A percentile compares a stretch with the other conserved stretches of the same genome.
These are phyloP conservation scores for Pichia californica DNA, from an alignment of 805 yeast genomes.

Conservation along the genomic window DNA sequence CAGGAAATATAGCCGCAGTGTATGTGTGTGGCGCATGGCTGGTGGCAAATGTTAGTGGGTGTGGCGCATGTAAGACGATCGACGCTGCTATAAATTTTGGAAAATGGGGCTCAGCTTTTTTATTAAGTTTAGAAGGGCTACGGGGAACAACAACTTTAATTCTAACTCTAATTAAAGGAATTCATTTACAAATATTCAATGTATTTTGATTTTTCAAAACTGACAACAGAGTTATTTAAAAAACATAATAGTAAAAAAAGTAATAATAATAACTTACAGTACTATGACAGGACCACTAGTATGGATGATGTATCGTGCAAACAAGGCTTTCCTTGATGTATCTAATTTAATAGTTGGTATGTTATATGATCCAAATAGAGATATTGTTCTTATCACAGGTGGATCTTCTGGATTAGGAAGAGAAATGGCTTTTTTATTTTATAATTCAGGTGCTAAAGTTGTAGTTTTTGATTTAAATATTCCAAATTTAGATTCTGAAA, in stretches of 20 bases:
- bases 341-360: conserved; percentile 44
- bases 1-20: too few relatives aligned
- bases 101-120: too few relatives aligned
- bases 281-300: conserved; percentile 27
- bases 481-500: conserved; percentile 32
- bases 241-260: background rate
- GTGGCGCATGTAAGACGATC: too few relatives aligned
- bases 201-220: too few relatives aligned
- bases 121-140: too few relatives aligned
- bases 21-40: too few relatives aligned
- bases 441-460: conserved; percentile 40
- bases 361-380: conserved; percentile 45
- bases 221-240: too few relatives aligned
- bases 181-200: too few relatives aligned
- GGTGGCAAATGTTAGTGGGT: too few relatives aligned
- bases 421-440: conserved; percentile 47
- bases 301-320: conserved; percentile 21
- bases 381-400: conserved; percentile 75
- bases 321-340: conserved; percentile 23
- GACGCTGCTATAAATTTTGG: too few relatives aligned
- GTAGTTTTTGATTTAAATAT: conserved; percentile 57
- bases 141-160: too few relatives aligned
- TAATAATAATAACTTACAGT: background rate
- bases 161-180: too few relatives aligned
- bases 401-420: conserved; percentile 77